A percentile compares a stretch with the other conserved stretches of the same genome.
Conservation (phyloP, 176 grass and related monocot genomes). For the Aegilops bicornis region DNA sequence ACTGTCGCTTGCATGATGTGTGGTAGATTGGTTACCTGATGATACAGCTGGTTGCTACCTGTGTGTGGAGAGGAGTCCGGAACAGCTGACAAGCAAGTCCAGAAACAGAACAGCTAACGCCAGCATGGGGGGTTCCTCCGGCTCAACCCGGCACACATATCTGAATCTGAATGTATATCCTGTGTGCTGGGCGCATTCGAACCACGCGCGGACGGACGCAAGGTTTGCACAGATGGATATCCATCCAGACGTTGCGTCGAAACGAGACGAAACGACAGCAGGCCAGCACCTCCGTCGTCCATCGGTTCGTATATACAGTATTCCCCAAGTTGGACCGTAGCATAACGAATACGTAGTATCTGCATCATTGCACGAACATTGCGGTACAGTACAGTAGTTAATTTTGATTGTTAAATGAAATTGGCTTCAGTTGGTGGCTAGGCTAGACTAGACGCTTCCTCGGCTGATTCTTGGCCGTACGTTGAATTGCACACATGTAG, state of each 20-base stretch:
- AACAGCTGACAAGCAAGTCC: background rate
- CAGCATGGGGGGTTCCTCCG: background rate
- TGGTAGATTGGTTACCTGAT: background rate
- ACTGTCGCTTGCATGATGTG: background rate
- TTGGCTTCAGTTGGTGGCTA: background rate
- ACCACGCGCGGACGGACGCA: background rate
- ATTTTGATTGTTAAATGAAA: too few species aligned
- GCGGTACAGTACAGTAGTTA: too few species aligned
- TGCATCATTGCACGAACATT: too few species aligned
- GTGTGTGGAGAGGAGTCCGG: background rate
- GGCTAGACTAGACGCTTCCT: background rate
- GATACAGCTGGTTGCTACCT: background rate
- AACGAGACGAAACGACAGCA: background rate
- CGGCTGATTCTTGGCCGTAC: background rate
- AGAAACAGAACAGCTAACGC: background rate
- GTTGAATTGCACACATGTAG: background rate
- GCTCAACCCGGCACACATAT: background rate
- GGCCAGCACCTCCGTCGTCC: background rate
- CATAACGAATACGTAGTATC: too few species aligned
- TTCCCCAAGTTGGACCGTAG: too few species aligned
- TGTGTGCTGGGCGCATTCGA: background rate
- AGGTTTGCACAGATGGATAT: background rate
- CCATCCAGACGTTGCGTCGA: background rate
- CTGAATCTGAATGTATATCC: background rate
- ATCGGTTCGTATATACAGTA: background rate